Evolutionary conservation across 345 rosid species (phyloP).

Genomic region (Eucalyptus microcorys): DNA sequence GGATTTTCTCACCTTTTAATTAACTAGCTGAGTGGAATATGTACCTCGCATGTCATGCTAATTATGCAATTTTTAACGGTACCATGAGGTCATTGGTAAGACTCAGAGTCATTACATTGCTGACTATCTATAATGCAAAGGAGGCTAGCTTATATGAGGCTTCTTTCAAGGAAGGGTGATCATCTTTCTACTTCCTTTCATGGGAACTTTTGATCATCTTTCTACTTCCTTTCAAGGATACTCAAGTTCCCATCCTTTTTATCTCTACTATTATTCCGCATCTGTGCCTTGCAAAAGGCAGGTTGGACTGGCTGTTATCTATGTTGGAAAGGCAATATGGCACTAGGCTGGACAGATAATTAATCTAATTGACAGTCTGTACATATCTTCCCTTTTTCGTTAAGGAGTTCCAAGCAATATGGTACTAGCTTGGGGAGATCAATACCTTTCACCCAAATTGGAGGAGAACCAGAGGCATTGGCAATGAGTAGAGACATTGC

Average conservation of each 20-base stretch:
- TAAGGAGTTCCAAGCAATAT: neutral
- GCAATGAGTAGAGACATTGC: slow-evolving; percentile 23
- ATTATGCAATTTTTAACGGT: neutral
- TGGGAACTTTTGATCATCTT: neutral
- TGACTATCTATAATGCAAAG: neutral
- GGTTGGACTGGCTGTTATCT: neutral
- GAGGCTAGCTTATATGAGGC: neutral
- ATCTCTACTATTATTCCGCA: neutral
- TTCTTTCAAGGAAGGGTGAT: neutral
- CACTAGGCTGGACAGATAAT: neutral
- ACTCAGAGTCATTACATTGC: neutral
- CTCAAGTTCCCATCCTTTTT: neutral
- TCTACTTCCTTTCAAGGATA: neutral
- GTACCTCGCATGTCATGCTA: neutral
- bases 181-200: neutral
- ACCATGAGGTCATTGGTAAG: neutral
- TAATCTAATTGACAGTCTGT: neutral
- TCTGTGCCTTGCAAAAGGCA: neutral
- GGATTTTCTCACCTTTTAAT: neutral
- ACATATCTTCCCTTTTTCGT: neutral
- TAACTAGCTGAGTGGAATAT: neutral
- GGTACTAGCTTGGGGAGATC: neutral
- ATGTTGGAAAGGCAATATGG: neutral
- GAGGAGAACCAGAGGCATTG: slow-evolving; percentile 15
- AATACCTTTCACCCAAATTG: slow-evolving; percentile 22